These are phyloP conservation scores for Ganoderma leucocontextum DNA, from an alignment of 1,284 basidiomycete species.

Conservation along the genomic window DNA sequence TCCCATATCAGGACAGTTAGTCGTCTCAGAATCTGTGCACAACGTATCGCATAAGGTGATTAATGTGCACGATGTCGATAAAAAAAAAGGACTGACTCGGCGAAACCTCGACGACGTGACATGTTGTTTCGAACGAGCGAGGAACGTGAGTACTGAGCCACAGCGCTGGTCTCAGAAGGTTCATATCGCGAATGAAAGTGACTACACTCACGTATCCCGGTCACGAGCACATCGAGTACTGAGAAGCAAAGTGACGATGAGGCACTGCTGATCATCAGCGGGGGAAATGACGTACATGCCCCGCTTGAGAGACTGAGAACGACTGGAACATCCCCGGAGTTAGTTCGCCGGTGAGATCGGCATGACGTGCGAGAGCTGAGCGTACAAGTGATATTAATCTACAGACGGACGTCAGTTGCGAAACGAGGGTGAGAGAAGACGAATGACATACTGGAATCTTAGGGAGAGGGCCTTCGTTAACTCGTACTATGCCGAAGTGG, in stretches of 20 bases:
- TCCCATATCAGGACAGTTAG: slow-evolving; percentile 43
- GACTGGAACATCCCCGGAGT: slow-evolving; percentile 24
- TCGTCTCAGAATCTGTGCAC: slow-evolving; percentile 34
- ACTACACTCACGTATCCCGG: slow-evolving; percentile 34
- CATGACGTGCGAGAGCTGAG: background rate
- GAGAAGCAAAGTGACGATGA: background rate
- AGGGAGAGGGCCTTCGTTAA: slow-evolving; percentile 29
- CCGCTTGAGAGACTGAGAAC: slow-evolving; percentile 37
- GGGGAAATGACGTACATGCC: slow-evolving; percentile 32
- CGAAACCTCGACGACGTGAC: slow-evolving; percentile 40
- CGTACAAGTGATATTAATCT: slow-evolving; percentile 29
- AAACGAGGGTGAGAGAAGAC: background rate
- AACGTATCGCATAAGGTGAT: background rate
- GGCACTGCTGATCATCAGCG: background rate
- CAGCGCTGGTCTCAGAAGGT: background rate
- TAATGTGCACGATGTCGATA: too few relatives aligned
- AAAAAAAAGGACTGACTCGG: slow-evolving; percentile 27
- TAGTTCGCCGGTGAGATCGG: background rate
- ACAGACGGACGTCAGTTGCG: background rate
- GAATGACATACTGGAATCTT: slow-evolving; percentile 34
- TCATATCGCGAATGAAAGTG: background rate
- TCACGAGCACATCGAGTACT: slow-evolving; percentile 41
- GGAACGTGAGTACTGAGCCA: slow-evolving; percentile 38
- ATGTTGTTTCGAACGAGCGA: slow-evolving; percentile 39
- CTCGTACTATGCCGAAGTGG: slow-evolving; percentile 29